These are phyloP conservation scores for Macaranga tanarius DNA, from an alignment of 441 rosid genomes.

Conservation along the genomic window DNA sequence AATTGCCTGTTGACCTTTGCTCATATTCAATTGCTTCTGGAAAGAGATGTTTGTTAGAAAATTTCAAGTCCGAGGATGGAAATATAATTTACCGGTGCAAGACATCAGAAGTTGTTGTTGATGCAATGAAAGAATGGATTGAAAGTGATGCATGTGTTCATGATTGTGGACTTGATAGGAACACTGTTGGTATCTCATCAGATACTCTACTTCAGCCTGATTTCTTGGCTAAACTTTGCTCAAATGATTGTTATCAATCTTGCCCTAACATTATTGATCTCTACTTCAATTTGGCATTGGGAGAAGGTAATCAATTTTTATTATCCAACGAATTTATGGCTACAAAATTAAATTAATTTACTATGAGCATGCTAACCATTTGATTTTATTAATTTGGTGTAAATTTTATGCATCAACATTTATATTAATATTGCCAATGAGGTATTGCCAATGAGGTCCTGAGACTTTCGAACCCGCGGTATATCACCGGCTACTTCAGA, in stretches of 20 bases:
- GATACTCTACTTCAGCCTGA: constrained; percentile 38
- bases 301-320: constrained; percentile 36
- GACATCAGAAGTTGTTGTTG: constrained; percentile 39
- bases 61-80: constrained; percentile 12
- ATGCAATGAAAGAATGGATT: constrained; percentile 28
- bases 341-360: no score
- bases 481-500: no score
- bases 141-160: constrained; percentile 38
- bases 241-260: constrained; percentile 30
- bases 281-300: constrained; percentile 45
- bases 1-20: constrained; percentile 34
- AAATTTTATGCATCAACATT: neutral
- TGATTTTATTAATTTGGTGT: no score
- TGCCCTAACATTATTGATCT: constrained; percentile 52
- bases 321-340: neutral
- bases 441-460: no score
- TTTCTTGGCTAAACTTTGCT: constrained; percentile 44
- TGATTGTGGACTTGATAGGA: constrained; percentile 40
- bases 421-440: no score
- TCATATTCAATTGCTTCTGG: constrained; percentile 41
- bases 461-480: no score
- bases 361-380: no score
- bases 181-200: constrained; percentile 41
- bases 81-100: constrained; percentile 31
- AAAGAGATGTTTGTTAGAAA: constrained; percentile 45